Conservation (phyloP, 306 rosid genomes). For the Hylodesmum podocarpum region DNA sequence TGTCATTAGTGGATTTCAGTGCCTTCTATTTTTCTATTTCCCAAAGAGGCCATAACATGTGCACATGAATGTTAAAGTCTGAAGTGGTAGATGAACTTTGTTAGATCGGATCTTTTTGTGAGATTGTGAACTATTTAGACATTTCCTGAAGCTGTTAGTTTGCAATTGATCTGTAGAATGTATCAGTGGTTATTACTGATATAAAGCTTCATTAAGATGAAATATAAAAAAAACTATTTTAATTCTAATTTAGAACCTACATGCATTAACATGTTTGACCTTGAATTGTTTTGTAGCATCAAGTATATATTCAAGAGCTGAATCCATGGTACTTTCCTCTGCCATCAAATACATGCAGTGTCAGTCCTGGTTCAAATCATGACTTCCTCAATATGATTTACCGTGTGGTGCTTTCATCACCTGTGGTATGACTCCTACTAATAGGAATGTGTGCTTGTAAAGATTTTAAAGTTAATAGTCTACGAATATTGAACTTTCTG, state of each 20-base stretch:
- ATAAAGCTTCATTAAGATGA: neutral
- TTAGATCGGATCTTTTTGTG: neutral
- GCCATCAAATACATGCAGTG: slow-evolving; percentile 67
- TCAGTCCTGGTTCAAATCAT: slow-evolving; percentile 83
- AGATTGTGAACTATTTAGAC: neutral
- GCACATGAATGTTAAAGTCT: neutral
- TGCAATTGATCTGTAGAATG: slow-evolving; percentile 14
- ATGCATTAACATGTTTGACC: slow-evolving; percentile 21
- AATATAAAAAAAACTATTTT: neutral
- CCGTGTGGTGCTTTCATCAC: slow-evolving; percentile 89
- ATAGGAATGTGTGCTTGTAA: slow-evolving; percentile 3
- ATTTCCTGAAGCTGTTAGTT: slow-evolving; percentile 16
- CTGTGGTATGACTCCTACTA: slow-evolving; percentile 63
- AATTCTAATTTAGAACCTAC: neutral
- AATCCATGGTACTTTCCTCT: slow-evolving; percentile 91
- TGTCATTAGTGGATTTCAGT: neutral
- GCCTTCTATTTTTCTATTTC: neutral
- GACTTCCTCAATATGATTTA: slow-evolving; percentile 69
- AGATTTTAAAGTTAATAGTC: slow-evolving; percentile 9
- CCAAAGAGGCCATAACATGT: neutral
- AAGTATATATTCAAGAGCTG: slow-evolving; percentile 53
- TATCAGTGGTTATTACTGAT: neutral
- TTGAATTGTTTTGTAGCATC: slow-evolving; percentile 52
- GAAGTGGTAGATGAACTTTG: slow-evolving; percentile 2
- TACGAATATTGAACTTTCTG: neutral